phyloP scores from a whole-genome alignment of 2,329 filamentous ascomycete species.

The Dactylellina leptospora region DNA sequence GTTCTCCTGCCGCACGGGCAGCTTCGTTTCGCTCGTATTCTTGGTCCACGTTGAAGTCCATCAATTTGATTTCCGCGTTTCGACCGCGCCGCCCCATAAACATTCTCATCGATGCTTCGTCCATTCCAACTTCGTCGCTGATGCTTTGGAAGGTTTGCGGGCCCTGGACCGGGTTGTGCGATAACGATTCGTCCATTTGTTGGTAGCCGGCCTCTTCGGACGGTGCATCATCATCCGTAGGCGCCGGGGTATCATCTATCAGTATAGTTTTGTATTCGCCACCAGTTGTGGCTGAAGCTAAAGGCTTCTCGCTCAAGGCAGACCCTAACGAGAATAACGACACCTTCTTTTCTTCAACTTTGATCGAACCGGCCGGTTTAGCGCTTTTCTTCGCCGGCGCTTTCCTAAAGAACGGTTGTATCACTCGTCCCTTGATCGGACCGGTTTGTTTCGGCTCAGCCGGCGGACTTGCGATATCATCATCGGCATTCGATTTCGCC shows the following conservation, averaged over 20 bases:
- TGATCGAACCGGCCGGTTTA: constrained; percentile 1
- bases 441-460: constrained; percentile 27
- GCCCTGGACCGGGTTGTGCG: constrained; percentile 4
- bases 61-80: constrained; percentile 63
- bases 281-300: background rate
- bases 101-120: constrained; percentile 69
- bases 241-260: constrained; percentile 47
- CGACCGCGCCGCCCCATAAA: constrained; percentile 68
- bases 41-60: constrained; percentile 72
- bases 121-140: constrained; percentile 70
- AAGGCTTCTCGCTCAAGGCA: constrained; percentile 26
- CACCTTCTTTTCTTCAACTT: constrained; percentile 43
- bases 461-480: background rate
- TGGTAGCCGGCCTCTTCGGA: constrained; percentile 10
- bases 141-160: constrained; percentile 66
- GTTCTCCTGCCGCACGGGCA: constrained; percentile 66
- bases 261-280: constrained; percentile 57
- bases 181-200: constrained; percentile 2
- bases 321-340: constrained; percentile 49
- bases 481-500: background rate
- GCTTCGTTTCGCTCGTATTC: constrained; percentile 73
- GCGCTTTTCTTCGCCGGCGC: constrained; percentile 17
- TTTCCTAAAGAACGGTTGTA: constrained; percentile 49
- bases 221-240: constrained; percentile 19
- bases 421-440: constrained; percentile 32